Conservation (phyloP, 768 basidiomycete genomes). For the Russula vinacea region DNA sequence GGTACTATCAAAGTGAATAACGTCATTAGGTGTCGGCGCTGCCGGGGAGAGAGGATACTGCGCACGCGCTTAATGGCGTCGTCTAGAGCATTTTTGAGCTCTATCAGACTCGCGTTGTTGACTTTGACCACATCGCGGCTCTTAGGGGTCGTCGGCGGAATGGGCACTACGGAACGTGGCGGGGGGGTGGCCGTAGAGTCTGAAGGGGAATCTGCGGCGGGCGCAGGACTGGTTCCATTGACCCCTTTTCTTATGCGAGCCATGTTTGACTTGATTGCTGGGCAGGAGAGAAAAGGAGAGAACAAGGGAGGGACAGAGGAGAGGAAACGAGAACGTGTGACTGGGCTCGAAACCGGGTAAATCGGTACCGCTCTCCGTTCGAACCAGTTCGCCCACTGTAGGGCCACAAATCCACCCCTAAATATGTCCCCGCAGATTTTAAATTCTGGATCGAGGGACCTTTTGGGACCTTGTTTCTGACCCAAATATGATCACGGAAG, state of each 20-base stretch:
- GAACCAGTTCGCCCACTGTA: conserved; percentile 21
- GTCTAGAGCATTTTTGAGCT: conserved; percentile 61
- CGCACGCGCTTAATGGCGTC: conserved; percentile 84
- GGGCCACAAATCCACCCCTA: background rate
- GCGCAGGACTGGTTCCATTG: conserved; percentile 21
- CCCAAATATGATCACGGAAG: no score
- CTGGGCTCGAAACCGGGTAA: background rate
- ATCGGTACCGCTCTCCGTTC: conserved; percentile 1
- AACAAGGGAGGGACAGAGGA: conserved; percentile 4
- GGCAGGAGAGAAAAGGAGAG: background rate
- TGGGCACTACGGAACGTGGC: conserved; percentile 28
- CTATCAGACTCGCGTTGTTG: conserved; percentile 49
- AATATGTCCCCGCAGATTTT: no score
- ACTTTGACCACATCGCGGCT: conserved; percentile 44
- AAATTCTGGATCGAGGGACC: no score
- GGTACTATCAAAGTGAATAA: conserved; percentile 50
- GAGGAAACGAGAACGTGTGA: conserved; percentile 1
- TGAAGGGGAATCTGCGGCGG: conserved; percentile 15
- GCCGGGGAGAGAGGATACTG: background rate
- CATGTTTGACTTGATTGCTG: conserved; percentile 3
- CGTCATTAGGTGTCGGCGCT: background rate
- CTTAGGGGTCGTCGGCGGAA: conserved; percentile 29
- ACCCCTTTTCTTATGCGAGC: conserved; percentile 28
- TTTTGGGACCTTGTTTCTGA: no score
- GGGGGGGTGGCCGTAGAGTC: conserved; percentile 17